Conservation (phyloP, 1,284 basidiomycete species). For the Malassezia obtusa region DNA sequence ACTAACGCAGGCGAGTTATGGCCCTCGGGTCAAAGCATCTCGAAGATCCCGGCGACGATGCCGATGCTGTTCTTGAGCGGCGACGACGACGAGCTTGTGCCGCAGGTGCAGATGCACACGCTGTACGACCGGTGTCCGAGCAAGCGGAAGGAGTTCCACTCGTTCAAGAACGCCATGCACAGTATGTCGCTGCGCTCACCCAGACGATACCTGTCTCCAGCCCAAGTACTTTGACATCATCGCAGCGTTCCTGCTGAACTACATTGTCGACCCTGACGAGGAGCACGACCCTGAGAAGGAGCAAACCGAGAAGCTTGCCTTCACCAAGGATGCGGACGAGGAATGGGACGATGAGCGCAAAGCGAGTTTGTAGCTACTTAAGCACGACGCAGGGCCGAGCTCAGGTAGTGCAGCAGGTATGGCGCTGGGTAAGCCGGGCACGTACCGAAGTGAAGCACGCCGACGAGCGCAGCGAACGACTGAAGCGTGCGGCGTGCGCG, state of each 20-base stretch:
- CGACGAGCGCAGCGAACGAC: slow-evolving; percentile 15
- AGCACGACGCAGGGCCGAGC: not conserved
- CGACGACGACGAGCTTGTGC: slow-evolving; percentile 69
- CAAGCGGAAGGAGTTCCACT: slow-evolving; percentile 51
- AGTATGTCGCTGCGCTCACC: slow-evolving; percentile 53
- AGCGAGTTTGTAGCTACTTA: slow-evolving; percentile 9
- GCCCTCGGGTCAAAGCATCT: slow-evolving; percentile 67
- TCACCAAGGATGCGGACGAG: not conserved
- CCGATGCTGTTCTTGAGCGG: slow-evolving; percentile 82
- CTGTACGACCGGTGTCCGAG: slow-evolving; percentile 57
- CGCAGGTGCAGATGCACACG: slow-evolving; percentile 69
- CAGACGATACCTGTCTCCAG: slow-evolving; percentile 43
- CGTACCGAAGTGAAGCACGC: slow-evolving; percentile 18
- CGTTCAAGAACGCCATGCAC: slow-evolving; percentile 59
- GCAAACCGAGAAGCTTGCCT: not conserved
- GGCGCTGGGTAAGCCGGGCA: slow-evolving; percentile 7
- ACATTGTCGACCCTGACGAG: slow-evolving; percentile 10
- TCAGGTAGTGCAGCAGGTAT: slow-evolving; percentile 15
- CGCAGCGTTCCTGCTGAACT: slow-evolving; percentile 27
- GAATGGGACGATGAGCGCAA: slow-evolving; percentile 4
- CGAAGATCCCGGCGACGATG: slow-evolving; percentile 59
- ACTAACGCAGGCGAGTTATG: slow-evolving; percentile 58
- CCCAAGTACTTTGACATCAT: slow-evolving; percentile 39
- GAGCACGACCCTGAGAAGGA: not conserved
- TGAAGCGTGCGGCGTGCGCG: slow-evolving; percentile 13